Evolutionary conservation across 2,329 filamentous ascomycete species (phyloP).

Genomic region (Elsinoe arachidis): DNA sequence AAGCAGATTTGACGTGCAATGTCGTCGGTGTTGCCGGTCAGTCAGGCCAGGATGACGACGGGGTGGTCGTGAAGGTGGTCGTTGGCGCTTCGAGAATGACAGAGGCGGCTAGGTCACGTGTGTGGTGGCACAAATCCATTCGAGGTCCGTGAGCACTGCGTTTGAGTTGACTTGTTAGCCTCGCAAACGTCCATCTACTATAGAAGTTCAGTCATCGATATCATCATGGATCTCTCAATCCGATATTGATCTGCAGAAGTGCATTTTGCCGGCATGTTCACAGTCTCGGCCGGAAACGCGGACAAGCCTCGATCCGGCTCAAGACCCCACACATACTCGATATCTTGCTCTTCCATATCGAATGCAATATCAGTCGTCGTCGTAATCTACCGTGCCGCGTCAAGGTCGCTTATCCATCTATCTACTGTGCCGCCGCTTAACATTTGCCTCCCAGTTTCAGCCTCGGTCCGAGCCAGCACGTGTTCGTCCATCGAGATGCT

Average conservation of each 20-base stretch:
- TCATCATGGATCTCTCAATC: too few species aligned
- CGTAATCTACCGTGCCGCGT: neutral
- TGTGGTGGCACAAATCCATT: neutral
- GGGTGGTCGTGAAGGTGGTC: neutral
- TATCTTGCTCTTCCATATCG: neutral
- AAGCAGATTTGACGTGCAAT: neutral
- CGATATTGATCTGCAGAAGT: too few species aligned
- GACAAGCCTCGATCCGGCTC: neutral
- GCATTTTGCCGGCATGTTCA: neutral
- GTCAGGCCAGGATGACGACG: too few species aligned
- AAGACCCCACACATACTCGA: neutral
- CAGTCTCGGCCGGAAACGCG: neutral
- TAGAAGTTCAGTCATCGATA: too few species aligned
- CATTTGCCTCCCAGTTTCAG: neutral
- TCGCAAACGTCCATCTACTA: too few species aligned
- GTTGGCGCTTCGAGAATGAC: too few species aligned
- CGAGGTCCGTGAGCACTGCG: too few species aligned
- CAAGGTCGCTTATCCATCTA: neutral
- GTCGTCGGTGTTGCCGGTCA: neutral
- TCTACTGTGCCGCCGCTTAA: neutral
- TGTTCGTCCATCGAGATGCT: neutral
- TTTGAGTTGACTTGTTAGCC: too few species aligned
- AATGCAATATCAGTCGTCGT: neutral
- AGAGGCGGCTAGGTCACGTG: neutral
- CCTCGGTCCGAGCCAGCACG: slow-evolving; percentile 3